phyloP scores from a whole-genome alignment of 345 rosid species.

The Brassica rapa region DNA sequence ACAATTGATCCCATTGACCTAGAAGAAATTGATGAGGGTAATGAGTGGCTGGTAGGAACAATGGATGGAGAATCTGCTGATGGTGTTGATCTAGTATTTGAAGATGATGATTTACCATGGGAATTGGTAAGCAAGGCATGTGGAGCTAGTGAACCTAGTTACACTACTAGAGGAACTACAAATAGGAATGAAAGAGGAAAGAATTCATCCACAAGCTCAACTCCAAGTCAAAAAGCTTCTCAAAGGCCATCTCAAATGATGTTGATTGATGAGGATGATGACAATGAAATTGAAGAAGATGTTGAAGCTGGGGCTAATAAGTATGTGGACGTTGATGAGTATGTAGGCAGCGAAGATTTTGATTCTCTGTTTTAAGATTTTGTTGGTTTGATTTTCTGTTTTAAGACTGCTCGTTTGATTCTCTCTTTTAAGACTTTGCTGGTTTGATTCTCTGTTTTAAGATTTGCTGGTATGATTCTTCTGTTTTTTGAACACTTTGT shows the following conservation, averaged over 20 bases:
- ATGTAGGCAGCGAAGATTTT: background rate
- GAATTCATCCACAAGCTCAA: background rate
- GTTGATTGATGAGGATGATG: background rate
- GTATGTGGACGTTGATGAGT: background rate
- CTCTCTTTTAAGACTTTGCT: too few relatives aligned
- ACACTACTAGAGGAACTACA: background rate
- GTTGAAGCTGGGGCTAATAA: background rate
- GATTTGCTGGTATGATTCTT: too few relatives aligned
- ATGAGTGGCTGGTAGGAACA: background rate
- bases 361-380: too few relatives aligned
- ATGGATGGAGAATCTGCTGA: background rate
- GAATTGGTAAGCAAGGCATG: background rate
- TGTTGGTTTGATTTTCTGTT: background rate
- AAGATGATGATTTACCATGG: background rate
- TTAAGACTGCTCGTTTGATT: too few relatives aligned
- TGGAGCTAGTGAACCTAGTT: background rate
- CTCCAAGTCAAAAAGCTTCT: background rate
- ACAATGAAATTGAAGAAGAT: background rate
- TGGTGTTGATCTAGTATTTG: background rate
- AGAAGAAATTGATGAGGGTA: background rate
- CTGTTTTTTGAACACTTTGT: background rate
- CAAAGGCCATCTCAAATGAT: background rate
- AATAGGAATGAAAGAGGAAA: background rate
- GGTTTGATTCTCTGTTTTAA: too few relatives aligned
- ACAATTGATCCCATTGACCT: background rate